A percentile compares a stretch with the other conserved stretches of the same genome.
Conservation (phyloP, 2,329 filamentous ascomycete genomes). For the Berkeleyomyces basicola region DNA sequence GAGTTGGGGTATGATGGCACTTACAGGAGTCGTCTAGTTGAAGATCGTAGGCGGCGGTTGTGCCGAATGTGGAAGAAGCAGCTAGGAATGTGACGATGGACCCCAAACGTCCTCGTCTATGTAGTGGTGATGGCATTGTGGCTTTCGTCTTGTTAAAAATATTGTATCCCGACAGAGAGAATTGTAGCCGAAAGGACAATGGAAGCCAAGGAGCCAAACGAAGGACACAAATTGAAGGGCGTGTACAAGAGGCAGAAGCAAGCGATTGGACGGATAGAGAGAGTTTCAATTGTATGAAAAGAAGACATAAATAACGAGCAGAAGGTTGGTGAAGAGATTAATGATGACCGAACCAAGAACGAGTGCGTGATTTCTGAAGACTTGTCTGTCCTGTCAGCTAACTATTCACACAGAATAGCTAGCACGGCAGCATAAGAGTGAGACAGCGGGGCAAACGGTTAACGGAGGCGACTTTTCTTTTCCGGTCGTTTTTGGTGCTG, state of each 20-base stretch:
- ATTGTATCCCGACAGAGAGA: neutral
- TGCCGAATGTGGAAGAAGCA: constrained; percentile 16
- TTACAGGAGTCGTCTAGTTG: constrained; percentile 18
- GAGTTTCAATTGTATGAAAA: neutral
- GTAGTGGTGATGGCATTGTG: constrained; percentile 3
- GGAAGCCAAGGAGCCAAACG: neutral
- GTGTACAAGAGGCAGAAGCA: constrained; percentile 11
- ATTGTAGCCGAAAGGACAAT: neutral
- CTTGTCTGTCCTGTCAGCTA: neutral
- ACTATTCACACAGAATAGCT: neutral
- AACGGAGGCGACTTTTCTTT: neutral
- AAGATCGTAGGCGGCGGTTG: constrained; percentile 21
- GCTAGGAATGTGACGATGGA: constrained; percentile 18
- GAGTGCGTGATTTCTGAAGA: neutral
- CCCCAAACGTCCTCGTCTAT: constrained; percentile 4
- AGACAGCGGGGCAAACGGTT: neutral
- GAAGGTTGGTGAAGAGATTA: neutral
- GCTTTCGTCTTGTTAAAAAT: neutral
- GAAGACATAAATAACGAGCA: constrained; percentile 4
- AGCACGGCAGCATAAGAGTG: neutral
- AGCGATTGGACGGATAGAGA: neutral
- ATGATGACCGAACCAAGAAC: neutral
- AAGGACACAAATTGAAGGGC: neutral
- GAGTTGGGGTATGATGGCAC: neutral
- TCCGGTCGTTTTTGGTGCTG: neutral